Conservation (phyloP, 2,329 filamentous ascomycete species). For the Penicillium sp. region DNA sequence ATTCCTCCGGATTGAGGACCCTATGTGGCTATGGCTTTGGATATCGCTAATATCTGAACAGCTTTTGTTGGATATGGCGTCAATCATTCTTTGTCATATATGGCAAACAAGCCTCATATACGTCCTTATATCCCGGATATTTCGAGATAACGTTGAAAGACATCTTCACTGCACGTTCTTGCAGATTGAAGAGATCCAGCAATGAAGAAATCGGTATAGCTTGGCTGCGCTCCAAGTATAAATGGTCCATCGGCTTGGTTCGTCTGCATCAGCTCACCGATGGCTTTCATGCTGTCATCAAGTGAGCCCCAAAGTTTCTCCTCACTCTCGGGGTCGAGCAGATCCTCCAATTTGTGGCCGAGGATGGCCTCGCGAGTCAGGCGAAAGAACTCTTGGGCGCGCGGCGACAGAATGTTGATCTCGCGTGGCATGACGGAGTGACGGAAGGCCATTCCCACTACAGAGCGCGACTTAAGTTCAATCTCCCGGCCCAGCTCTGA, state of each 20-base stretch:
- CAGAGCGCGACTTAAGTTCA: slow-evolving; percentile 35
- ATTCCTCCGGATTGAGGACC: too few relatives aligned
- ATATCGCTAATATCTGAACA: too few relatives aligned
- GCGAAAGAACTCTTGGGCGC: slow-evolving; percentile 44
- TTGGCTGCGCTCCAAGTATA: slow-evolving; percentile 42
- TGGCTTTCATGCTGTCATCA: slow-evolving; percentile 27
- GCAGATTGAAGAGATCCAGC: slow-evolving; percentile 41
- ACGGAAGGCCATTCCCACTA: slow-evolving; percentile 32
- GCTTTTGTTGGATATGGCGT: too few relatives aligned
- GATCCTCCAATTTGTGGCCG: slow-evolving; percentile 41
- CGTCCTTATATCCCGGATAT: slow-evolving; percentile 15
- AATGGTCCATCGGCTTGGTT: slow-evolving; percentile 44
- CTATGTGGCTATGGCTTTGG: too few relatives aligned
- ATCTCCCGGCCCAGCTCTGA: slow-evolving; percentile 43
- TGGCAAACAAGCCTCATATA: slow-evolving; percentile 19
- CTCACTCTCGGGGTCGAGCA: slow-evolving; percentile 28
- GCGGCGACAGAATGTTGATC: slow-evolving; percentile 41
- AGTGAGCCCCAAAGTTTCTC: slow-evolving; percentile 10
- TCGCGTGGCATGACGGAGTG: slow-evolving; percentile 44
- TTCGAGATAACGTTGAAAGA: slow-evolving; percentile 32
- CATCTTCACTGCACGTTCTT: slow-evolving; percentile 36
- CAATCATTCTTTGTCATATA: slow-evolving; percentile 9
- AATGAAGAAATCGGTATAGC: slow-evolving; percentile 47
- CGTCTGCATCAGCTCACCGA: slow-evolving; percentile 40
- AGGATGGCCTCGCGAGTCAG: slow-evolving; percentile 43